Conservation (phyloP, 768 basidiomycete genomes). For the Naematelia aurantialba region DNA sequence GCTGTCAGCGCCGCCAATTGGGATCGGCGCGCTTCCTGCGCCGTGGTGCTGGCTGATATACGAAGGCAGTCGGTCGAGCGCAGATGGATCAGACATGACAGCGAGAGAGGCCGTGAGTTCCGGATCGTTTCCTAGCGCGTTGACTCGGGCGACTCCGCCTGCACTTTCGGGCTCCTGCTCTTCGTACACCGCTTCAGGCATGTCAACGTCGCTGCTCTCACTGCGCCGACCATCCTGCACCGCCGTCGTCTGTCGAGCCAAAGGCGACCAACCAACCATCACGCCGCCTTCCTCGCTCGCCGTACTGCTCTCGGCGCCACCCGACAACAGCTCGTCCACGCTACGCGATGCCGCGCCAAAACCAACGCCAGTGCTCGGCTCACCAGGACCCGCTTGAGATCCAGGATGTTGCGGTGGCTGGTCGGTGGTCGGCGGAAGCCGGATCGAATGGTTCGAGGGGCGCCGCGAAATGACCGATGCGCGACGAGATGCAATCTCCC, state of each 20-base stretch:
- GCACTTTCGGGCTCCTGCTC: conserved; percentile 6
- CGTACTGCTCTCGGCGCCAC: conserved; percentile 2
- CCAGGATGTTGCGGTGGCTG: conserved; percentile 2
- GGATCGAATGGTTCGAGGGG: conserved; percentile 30
- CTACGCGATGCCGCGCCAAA: conserved; percentile 11
- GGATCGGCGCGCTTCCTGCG: neutral
- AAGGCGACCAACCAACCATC: conserved; percentile 10
- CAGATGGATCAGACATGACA: conserved; percentile 1
- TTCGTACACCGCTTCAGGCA: conserved; percentile 8
- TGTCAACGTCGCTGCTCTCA: conserved; percentile 1
- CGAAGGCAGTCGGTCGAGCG: neutral
- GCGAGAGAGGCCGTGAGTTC: conserved; percentile 2
- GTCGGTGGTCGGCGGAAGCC: conserved; percentile 12
- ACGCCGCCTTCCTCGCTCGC: conserved; percentile 8
- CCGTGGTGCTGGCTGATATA: neutral
- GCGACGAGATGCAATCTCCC: conserved; percentile 46
- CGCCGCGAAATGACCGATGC: conserved; percentile 36
- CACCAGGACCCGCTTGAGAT: conserved; percentile 8
- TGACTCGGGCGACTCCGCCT: neutral
- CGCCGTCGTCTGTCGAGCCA: conserved; percentile 21
- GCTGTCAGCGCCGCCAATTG: neutral
- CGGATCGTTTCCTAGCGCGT: conserved; percentile 2
- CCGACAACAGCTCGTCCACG: conserved; percentile 20
- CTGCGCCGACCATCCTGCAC: conserved; percentile 2
- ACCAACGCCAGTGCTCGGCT: conserved; percentile 16